Conservation (phyloP, 345 rosid genomes). For the Erysimum cheiranthoides region DNA sequence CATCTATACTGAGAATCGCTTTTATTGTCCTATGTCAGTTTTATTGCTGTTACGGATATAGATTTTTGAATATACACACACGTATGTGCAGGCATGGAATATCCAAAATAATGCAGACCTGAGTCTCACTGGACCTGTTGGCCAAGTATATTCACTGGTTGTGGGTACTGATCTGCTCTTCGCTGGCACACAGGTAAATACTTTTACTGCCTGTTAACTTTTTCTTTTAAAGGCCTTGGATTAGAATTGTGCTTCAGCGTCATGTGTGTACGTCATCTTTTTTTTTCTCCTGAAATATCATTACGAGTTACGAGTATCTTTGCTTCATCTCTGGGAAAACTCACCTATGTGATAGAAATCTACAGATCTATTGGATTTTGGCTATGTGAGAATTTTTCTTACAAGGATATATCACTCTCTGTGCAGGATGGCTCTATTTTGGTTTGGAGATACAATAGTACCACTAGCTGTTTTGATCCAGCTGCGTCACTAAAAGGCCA, state of each 20-base stretch:
- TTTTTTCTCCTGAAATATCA: not conserved
- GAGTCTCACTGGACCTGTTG: constrained; percentile 87
- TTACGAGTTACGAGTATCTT: not conserved
- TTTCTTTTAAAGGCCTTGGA: not conserved
- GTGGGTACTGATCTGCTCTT: constrained; percentile 83
- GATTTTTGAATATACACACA: not conserved
- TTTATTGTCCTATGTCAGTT: constrained; percentile 6
- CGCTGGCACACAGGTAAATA: constrained; percentile 86
- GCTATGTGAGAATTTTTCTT: constrained; percentile 3
- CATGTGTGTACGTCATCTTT: not conserved
- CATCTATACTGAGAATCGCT: not conserved
- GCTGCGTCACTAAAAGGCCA: constrained; percentile 84
- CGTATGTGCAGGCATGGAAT: constrained; percentile 73
- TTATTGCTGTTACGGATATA: not conserved
- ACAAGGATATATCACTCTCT: constrained; percentile 22
- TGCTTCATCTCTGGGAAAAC: constrained; percentile 17
- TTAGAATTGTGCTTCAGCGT: constrained; percentile 15
- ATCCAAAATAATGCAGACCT: constrained; percentile 66
- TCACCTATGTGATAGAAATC: not conserved
- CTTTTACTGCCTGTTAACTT: constrained; percentile 17
- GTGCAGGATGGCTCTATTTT: constrained; percentile 85
- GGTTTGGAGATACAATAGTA: constrained; percentile 82
- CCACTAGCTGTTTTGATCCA: constrained; percentile 78
- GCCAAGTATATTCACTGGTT: constrained; percentile 87
- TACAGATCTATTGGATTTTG: constrained; percentile 7